A percentile compares a stretch with the other conserved stretches of the same genome.
Conservation (phyloP, 345 rosid species). For the Eucalyptus sp. region DNA sequence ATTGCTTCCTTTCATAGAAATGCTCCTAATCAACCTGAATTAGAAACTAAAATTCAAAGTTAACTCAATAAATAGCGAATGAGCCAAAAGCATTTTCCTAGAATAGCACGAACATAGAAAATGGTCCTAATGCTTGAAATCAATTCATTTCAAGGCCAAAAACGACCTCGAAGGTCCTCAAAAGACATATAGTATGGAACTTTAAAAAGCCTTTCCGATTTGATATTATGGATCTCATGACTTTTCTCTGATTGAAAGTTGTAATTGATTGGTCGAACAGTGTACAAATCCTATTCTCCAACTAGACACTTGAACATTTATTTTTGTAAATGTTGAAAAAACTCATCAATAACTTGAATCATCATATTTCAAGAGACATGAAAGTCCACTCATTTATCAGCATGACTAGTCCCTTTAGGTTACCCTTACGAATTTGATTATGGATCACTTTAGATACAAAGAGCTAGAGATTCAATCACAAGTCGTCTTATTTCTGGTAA, state of each 20-base stretch:
- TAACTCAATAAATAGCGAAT: neutral
- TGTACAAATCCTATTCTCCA: neutral
- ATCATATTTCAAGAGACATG: neutral
- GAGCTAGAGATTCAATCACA: neutral
- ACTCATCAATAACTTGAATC: neutral
- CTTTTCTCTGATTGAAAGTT: neutral
- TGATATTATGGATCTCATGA: neutral
- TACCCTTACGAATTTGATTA: neutral
- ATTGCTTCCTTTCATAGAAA: neutral
- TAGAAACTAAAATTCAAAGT: neutral
- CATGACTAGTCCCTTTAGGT: neutral
- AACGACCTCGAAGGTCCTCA: fast-evolving
- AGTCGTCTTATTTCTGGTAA: too few species aligned
- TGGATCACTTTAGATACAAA: neutral
- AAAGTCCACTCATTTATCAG: neutral
- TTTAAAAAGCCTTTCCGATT: fast-evolving
- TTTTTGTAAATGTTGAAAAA: neutral
- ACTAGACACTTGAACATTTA: neutral
- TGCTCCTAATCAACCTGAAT: neutral
- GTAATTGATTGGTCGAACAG: neutral
- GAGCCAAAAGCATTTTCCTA: neutral
- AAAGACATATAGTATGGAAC: neutral
- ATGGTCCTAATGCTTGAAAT: neutral
- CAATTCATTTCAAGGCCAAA: neutral
- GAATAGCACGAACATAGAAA: neutral